These are phyloP conservation scores for Plantago ovata DNA, from an alignment of 257 asterid species.

Conservation along the genomic window DNA sequence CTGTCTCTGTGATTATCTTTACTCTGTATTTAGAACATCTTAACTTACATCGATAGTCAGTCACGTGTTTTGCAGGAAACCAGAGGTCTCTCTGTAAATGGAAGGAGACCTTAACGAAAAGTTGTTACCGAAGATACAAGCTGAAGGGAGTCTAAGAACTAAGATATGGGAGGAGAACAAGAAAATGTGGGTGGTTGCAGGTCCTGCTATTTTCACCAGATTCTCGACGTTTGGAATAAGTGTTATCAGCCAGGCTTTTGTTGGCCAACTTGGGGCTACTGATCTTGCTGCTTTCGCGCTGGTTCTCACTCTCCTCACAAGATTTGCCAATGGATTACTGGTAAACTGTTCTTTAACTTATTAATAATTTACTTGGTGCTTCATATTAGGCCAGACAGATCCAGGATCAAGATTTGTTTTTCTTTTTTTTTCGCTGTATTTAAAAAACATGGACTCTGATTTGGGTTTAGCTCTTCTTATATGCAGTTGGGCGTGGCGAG, in stretches of 20 bases:
- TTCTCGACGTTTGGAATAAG: conserved; percentile 40
- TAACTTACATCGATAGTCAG: background rate
- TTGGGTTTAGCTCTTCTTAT: background rate
- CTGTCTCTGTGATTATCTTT: too few species aligned
- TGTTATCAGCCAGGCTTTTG: conserved; percentile 63
- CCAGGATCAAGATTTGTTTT: too few species aligned
- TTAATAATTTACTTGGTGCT: too few species aligned
- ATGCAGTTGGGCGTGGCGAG: conserved; percentile 76
- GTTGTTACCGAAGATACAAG: conserved; percentile 13
- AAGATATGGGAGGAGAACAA: conserved; percentile 47
- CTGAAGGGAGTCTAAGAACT: conserved; percentile 14
- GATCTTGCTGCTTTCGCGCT: conserved; percentile 66
- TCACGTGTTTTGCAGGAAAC: background rate
- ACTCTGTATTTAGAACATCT: too few species aligned
- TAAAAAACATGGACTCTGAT: background rate
- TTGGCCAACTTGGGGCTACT: conserved; percentile 61
- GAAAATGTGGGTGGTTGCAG: conserved; percentile 66
- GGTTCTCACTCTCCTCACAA: conserved; percentile 43
- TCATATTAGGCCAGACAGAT: too few species aligned
- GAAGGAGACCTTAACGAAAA: conserved; percentile 23
- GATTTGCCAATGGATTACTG: conserved; percentile 53
- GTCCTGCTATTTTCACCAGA: conserved; percentile 58
- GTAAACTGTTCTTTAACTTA: conserved; percentile 23
- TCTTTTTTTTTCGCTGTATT: background rate
- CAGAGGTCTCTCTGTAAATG: conserved; percentile 20